Evolutionary conservation across 164 flowering plant species (phyloP).

Genomic region (Platanus orientalis): DNA sequence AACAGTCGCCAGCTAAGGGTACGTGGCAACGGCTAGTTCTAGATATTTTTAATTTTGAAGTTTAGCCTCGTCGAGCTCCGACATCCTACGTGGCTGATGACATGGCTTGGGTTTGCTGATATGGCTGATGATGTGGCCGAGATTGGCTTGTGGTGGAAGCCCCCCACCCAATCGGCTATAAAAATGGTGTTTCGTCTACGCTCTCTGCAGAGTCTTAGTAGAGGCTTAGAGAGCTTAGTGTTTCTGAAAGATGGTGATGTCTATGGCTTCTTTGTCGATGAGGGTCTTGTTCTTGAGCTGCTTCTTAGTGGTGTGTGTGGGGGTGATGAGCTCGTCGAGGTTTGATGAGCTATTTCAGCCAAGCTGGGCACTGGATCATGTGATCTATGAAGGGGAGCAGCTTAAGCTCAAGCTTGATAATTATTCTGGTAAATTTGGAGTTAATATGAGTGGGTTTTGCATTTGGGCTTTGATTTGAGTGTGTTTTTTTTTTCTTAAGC

Average conservation of each 20-base stretch:
- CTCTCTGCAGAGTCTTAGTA: neutral
- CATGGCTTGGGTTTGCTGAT: neutral
- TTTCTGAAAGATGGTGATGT: neutral
- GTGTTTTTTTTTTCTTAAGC: neutral
- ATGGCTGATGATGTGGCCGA: neutral
- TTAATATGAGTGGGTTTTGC: neutral
- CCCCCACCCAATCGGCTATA: neutral
- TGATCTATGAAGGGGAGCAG: slow-evolving; percentile 14
- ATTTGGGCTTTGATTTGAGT: too few species aligned
- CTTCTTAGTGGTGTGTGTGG: neutral
- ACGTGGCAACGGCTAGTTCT: too few species aligned
- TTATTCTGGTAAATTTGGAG: slow-evolving; percentile 17
- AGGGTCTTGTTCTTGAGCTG: neutral
- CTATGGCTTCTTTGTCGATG: neutral
- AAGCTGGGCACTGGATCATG: slow-evolving; percentile 37
- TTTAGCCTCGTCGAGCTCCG: neutral
- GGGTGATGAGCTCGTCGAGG: slow-evolving; percentile 5
- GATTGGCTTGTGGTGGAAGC: neutral
- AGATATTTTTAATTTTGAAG: too few species aligned
- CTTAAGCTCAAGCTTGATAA: slow-evolving; percentile 19
- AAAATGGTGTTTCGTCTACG: neutral
- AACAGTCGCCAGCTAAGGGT: too few species aligned
- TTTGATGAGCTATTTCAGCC: slow-evolving; percentile 29
- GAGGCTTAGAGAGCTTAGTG: neutral
- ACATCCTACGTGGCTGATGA: neutral